phyloP scores from a whole-genome alignment of 2,329 filamentous ascomycete species.

The Conoideocrella luteorostrata region DNA sequence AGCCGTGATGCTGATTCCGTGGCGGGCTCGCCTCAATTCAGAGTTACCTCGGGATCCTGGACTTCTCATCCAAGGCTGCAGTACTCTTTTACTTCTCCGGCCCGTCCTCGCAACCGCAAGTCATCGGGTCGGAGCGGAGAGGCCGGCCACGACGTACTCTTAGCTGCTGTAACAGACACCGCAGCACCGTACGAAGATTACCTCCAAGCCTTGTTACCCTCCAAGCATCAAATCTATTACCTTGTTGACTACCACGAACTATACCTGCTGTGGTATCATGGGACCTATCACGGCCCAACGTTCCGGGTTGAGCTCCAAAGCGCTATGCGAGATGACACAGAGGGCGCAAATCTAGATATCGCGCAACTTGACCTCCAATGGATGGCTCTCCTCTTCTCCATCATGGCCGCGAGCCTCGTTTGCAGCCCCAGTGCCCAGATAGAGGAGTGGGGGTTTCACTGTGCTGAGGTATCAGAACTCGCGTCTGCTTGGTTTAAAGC shows the following conservation, averaged over 20 bases:
- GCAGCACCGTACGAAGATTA: background rate
- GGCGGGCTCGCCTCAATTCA: too few species aligned
- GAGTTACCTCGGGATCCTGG: too few species aligned
- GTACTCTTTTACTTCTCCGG: too few species aligned
- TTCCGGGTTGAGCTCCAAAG: constrained; percentile 30
- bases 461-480: constrained; percentile 31
- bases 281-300: constrained; percentile 20
- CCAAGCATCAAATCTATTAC: constrained; percentile 15
- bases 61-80: too few species aligned
- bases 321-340: constrained; percentile 15
- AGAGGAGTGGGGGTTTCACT: constrained; percentile 35
- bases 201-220: background rate
- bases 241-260: constrained; percentile 18
- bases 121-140: too few species aligned
- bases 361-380: constrained; percentile 33
- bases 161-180: too few species aligned
- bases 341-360: background rate
- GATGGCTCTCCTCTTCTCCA: constrained; percentile 37
- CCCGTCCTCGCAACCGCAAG: too few species aligned
- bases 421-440: constrained; percentile 30
- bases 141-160: too few species aligned
- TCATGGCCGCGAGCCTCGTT: constrained; percentile 35
- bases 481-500: constrained; percentile 40
- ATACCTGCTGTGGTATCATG: constrained; percentile 20
- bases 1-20: too few species aligned